Base-by-base conservation (phyloP, 495 filamentous ascomycete species). In the Penicillium canariense region DNA sequence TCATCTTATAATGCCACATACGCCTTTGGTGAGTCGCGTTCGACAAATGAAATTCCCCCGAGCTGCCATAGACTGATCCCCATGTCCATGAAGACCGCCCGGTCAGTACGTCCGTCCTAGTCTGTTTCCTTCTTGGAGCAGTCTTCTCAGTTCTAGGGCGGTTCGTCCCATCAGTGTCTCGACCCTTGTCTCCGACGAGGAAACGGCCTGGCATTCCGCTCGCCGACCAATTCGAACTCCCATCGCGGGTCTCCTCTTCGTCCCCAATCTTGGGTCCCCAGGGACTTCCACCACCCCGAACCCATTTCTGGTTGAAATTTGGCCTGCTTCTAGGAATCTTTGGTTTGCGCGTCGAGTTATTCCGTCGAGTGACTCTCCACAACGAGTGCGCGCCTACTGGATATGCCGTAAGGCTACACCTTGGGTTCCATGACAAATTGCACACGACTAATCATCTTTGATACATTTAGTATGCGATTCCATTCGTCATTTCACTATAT, bases 401-500 rank as follows among this genome's bases (percentile, higher is more conserved):
- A 55, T 68, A 75, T 52, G 55, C 72, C 46, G 78, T 79, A 68
- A 62, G 75, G n/a, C 23, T 39, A 28, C 9, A 25, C 20, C 22
- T 18, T 50, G 25, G 14, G 11, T 23, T 11, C 44, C 5, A 20
- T 27, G 48, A n/a, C 5, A 44, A 35, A 17, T 18, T 44, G 4
- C 31, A 39, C n/a, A 15, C 43, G n/a, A 32, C 48, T 65, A 23
- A 68, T 51, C 12, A 23, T 15, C 23, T 26, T 10, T 18, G 5
- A 14, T 18, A 9, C 12, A 12, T 26, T 27, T 46, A 77, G 71
- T 72, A 68, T 50, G 38, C 61, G 12, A 64, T 77, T 39, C 77
- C 77, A 2, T 69, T 80, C 25, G 22, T 76, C 9, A 56, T 79
- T 32, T 72, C 73, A 5, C 36, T 77, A 1, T 79, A 77, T 48